Base-by-base conservation (phyloP, 129 eudicot species). In the Apium graveolens region DNA sequence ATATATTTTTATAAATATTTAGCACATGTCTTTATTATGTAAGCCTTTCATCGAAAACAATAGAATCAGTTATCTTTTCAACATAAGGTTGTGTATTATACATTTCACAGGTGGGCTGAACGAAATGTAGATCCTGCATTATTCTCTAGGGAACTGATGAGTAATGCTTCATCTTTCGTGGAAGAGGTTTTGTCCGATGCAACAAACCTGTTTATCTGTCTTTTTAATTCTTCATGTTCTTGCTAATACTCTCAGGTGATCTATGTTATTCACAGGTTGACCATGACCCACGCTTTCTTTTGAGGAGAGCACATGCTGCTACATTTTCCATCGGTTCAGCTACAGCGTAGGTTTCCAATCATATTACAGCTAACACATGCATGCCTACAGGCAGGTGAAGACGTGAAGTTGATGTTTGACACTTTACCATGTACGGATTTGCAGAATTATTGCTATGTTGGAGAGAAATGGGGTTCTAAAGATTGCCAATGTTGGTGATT, bases 251-350 rank as follows among this genome's bases (percentile, higher is more conserved):
- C 7, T 24, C 11, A 0, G 20, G 76, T 37, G 27, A 37, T 26
- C 45, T 45, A 38, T 39, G 45, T 46, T 35, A 65, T 71, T 79
- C 41, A 73, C 86, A 91, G 98, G 94, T 95, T 60, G 86, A 86
- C 53, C 82, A 87, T 57, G 94, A 95, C 78, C 98, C 98, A 35
- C 88, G 88, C 62, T 78, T 74, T 80, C 92, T 95, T 79, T 84
- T 95, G 68, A 88, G 88, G 84, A 90, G 90, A 84, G 98, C 98
- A 71, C 98, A 95, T 51, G 93, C 90, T 80, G 88, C 97, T 76
- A 91, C 96, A 82, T 76, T 96, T 74, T 90, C 96, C 73, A 80
- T 73, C 80, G 98, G 98, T 65, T 95, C 98, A 79, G 98, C 98
- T 74, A 95, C 98, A 70, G 92, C 87, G 98, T 95, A 92, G 77